These are phyloP conservation scores for Petunia hybrid DNA, from an alignment of 305 asterid species.

Conservation along the genomic window DNA sequence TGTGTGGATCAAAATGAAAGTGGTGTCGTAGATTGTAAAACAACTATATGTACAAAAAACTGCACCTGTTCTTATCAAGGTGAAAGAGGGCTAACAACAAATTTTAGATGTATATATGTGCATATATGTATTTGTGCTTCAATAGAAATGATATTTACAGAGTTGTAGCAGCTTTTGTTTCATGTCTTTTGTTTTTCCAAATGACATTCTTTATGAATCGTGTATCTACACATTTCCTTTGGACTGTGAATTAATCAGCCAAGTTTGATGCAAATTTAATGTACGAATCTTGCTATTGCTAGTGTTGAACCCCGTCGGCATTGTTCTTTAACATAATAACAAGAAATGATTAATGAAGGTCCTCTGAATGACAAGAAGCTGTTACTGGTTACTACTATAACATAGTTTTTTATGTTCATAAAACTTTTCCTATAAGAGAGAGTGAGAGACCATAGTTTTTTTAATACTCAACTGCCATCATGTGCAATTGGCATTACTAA, in stretches of 20 bases:
- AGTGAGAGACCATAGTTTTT: too few species aligned
- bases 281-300: not conserved
- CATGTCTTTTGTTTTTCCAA: not conserved
- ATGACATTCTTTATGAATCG: not conserved
- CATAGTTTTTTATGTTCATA: too few species aligned
- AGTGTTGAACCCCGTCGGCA: not conserved
- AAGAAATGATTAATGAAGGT: not conserved
- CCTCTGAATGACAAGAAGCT: too few species aligned
- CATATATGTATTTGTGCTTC: slow-evolving; percentile 25
- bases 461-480: too few species aligned
- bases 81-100: not conserved
- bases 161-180: not conserved
- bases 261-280: not conserved
- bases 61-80: slow-evolving; percentile 8
- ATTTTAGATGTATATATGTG: not conserved
- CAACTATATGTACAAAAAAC: slow-evolving; percentile 13
- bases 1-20: slow-evolving; percentile 48
- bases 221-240: not conserved
- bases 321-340: not conserved
- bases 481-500: too few species aligned
- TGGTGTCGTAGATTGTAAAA: slow-evolving; percentile 53
- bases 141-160: not conserved
- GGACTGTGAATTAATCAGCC: not conserved
- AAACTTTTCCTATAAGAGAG: too few species aligned
- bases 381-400: not conserved